Evolutionary conservation across 148 eudicot species (phyloP), one percentile per base, ranked within the genome.

Genomic region (Heliamphora exappendiculata): DNA sequence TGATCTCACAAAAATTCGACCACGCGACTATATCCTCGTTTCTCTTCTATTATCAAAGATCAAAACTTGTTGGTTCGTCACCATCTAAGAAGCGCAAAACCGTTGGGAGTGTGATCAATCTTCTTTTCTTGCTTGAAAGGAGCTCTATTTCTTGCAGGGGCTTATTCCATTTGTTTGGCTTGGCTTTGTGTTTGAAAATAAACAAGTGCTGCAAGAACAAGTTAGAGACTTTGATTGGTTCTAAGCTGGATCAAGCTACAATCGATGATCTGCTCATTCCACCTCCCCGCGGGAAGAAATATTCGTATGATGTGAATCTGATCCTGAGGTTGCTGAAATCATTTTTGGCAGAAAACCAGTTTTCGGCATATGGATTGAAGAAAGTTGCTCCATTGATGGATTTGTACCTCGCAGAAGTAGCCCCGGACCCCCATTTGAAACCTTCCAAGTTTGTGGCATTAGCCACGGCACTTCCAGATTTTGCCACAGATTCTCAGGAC

Each of bases 191-290:
- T 72, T 78, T 76, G 75, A 86, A 85, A 28, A 22, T 85, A 17
- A 69, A 58, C 13, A 81, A 75, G 39, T 28, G 64, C 29, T 80
- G 39, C 37, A 78, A 31, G 72, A 59, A 29, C 11, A 79, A 78
- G 70, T 29, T 89, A 3, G 96, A 89, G 80, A 26, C 33, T 37
- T 53, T 91, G 74, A 80, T 91, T n/a, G 96, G 89, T 26, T 78
- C 85, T 2, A 72, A 77, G n/a, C 73, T 91, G 10, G 96, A 91
- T 75, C 83, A 86, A 66, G 88, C 88, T 4, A 67, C 75, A 39
- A 22, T 89, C 58, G 89, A 88, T 76, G 86, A 89, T 76, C 69
- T 91, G 70, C 80, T 91, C 42, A 77, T 91, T 76, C 89, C 82
- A 57, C 74, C 83, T 49, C 75, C 85, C 2, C 47, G 14, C 3